These are phyloP conservation scores for Cenococcum geophilum DNA, from an alignment of 495 filamentous ascomycete species.

Conservation along the genomic window DNA sequence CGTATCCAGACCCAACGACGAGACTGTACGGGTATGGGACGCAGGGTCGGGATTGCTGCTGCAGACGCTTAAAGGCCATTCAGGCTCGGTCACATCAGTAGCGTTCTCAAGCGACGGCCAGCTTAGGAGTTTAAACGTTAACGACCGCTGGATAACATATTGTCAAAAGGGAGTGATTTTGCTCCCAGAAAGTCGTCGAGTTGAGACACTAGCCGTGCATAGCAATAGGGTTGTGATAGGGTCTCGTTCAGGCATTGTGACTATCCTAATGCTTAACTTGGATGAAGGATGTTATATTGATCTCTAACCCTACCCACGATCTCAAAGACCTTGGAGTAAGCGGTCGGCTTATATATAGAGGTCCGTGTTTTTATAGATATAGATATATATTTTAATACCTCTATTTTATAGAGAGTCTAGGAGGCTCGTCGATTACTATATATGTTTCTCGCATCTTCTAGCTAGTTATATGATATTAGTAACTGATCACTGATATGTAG, in stretches of 20 bases:
- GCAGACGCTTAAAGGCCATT: not conserved
- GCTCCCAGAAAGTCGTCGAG: slow-evolving; percentile 2
- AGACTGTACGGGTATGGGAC: no score
- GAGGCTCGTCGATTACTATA: not conserved
- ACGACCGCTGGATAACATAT: slow-evolving; percentile 1
- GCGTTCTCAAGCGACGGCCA: slow-evolving; percentile 8
- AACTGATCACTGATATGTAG: no score
- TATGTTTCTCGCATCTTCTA: no score
- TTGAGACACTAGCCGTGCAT: slow-evolving; percentile 2
- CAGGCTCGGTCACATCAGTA: not conserved
- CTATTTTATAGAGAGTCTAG: not conserved
- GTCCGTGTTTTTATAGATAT: not conserved
- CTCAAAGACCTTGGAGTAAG: not conserved
- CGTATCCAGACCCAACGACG: not conserved
- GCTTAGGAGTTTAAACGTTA: not conserved
- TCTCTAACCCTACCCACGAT: not conserved
- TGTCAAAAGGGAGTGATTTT: slow-evolving; percentile 1
- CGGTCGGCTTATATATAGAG: not conserved
- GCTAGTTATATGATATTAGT: no score
- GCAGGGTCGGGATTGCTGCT: not conserved
- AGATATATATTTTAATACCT: not conserved
- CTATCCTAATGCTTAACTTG: slow-evolving; percentile 6
- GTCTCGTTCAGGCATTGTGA: not conserved
- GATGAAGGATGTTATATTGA: not conserved
- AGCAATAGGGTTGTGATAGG: slow-evolving; percentile 3